Conservation (phyloP, 2,329 filamentous ascomycete species). For the Botrytis pseudocinerea region DNA sequence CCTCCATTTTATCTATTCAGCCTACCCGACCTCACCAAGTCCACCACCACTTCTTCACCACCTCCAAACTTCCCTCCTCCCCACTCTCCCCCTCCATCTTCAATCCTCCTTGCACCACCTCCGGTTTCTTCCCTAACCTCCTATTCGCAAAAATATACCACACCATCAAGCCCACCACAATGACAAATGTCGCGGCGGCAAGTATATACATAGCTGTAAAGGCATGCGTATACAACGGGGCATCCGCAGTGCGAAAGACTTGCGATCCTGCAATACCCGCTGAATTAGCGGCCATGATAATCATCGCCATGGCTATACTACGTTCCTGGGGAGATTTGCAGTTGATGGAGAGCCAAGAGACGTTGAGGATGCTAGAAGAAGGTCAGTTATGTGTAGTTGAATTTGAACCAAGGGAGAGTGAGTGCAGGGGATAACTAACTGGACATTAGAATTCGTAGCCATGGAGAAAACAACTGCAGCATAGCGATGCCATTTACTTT, state of each 20-base stretch:
- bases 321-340: background rate
- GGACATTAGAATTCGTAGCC: background rate
- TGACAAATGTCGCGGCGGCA: background rate
- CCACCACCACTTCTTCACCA: background rate
- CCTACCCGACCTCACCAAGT: background rate
- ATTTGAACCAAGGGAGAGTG: background rate
- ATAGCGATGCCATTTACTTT: background rate
- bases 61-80: background rate
- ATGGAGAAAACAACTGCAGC: background rate
- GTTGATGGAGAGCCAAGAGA: background rate
- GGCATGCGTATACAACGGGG: background rate
- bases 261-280: background rate
- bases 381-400: rapidly evolving
- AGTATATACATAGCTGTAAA: background rate
- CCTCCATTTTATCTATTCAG: background rate
- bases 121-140: background rate
- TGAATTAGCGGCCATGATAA: background rate
- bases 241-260: background rate
- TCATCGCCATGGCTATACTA: background rate
- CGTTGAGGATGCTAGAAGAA: background rate
- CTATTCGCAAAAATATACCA: background rate
- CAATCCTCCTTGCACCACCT: background rate
- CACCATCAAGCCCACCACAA: background rate
- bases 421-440: background rate
- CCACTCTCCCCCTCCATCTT: background rate